Evolutionary conservation across 345 rosid species (phyloP).

Genomic region (Microcos paniculata): DNA sequence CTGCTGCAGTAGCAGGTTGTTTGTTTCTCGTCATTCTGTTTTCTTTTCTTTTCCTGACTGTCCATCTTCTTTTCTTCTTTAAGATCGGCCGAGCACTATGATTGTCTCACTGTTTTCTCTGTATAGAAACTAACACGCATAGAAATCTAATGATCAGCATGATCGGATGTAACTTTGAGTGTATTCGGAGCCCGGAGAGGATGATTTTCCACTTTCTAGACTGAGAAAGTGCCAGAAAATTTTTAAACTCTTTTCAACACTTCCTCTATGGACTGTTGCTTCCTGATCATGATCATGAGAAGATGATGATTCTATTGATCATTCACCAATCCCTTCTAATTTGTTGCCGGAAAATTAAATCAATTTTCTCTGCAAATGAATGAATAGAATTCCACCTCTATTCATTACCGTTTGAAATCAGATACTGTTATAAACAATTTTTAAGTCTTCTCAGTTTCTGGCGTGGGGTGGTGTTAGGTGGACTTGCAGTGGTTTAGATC

Average conservation of each 20-base stretch:
- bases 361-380: neutral
- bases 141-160: neutral
- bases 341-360: neutral
- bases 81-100: neutral
- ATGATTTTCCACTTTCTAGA: neutral
- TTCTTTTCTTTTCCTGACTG: neutral
- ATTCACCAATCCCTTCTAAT: neutral
- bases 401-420: neutral
- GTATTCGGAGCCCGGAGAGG: neutral
- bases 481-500: slow-evolving; percentile 1
- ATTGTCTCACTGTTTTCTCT: neutral
- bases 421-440: neutral
- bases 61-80: neutral
- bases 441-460: neutral
- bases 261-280: neutral
- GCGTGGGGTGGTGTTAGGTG: neutral
- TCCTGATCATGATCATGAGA: neutral
- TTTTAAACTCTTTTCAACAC: neutral
- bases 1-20: neutral
- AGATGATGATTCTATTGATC: neutral
- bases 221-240: neutral
- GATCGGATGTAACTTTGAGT: neutral
- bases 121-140: too few relatives aligned
- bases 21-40: neutral
- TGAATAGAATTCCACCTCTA: too few relatives aligned